phyloP scores from a whole-genome alignment of 495 filamentous ascomycete species.

The Hypomontagnella monticulosa region DNA sequence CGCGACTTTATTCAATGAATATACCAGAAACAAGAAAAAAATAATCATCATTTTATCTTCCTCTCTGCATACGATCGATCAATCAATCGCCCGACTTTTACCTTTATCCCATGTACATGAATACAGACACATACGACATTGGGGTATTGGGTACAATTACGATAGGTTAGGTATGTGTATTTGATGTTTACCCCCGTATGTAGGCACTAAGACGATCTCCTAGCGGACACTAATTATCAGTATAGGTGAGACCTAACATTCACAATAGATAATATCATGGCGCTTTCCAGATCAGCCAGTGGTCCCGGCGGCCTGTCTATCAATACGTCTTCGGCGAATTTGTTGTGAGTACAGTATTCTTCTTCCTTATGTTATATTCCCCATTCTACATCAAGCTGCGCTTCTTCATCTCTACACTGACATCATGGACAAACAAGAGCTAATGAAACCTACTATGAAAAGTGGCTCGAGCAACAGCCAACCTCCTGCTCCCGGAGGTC shows the following conservation, averaged over 20 bases:
- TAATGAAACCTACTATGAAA: slow-evolving; percentile 19
- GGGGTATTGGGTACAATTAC: too few species aligned
- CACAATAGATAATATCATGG: slow-evolving; percentile 47
- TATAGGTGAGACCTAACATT: slow-evolving; percentile 5
- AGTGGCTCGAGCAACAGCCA: slow-evolving; percentile 55
- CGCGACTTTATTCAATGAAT: slow-evolving; percentile 1
- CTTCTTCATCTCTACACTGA: neutral
- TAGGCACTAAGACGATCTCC: too few species aligned
- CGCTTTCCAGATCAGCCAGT: slow-evolving; percentile 68
- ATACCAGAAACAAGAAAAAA: neutral
- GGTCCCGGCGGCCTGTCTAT: slow-evolving; percentile 76
- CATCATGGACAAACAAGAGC: slow-evolving; percentile 22
- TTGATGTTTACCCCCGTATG: too few species aligned
- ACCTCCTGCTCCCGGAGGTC: slow-evolving; percentile 46
- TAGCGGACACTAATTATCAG: too few species aligned
- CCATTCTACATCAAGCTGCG: neutral
- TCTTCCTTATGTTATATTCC: neutral
- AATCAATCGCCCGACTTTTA: too few species aligned
- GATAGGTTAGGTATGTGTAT: too few species aligned
- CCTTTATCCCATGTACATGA: too few species aligned
- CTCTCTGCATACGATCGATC: too few species aligned
- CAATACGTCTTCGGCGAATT: slow-evolving; percentile 78
- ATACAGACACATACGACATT: too few species aligned
- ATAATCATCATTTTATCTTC: neutral
- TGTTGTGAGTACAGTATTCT: slow-evolving; percentile 60